Percentiles rank a stretch among this genome's conserved stretches.
phyloP scores from a whole-genome alignment of 1,284 basidiomycete species.

The Ganoderma lingzhi region DNA sequence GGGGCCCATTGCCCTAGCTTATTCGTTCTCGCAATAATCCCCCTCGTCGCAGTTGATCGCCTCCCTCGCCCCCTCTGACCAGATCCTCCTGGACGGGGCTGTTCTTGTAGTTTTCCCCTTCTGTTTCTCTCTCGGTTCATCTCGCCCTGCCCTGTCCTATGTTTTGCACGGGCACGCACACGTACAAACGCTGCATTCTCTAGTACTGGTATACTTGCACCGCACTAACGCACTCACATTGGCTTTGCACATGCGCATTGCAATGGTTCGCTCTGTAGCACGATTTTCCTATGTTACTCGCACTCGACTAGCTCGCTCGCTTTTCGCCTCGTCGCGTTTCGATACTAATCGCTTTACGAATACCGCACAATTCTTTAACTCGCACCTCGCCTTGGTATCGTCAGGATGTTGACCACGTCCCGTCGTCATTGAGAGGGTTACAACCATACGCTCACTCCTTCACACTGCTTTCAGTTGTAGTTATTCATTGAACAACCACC shows the following conservation, averaged over 20 bases:
- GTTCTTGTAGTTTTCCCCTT: conserved; percentile 1
- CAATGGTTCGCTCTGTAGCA: conserved; percentile 2
- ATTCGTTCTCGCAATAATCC: conserved; percentile 7
- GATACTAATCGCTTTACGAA: conserved; percentile 25
- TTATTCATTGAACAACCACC: conserved; percentile 9
- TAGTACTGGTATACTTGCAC: conserved; percentile 20
- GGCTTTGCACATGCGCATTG: conserved; percentile 3
- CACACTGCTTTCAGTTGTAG: conserved; percentile 4
- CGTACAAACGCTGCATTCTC: conserved; percentile 12
- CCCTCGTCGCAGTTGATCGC: conserved; percentile 1
- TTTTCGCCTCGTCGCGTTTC: conserved; percentile 12
- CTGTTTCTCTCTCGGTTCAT: background rate
- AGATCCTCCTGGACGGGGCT: background rate
- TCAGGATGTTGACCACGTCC: background rate
- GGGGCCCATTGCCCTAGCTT: background rate
- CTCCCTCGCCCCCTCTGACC: background rate
- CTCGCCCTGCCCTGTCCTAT: background rate
- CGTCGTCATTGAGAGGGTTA: background rate
- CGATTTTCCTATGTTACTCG: conserved; percentile 14
- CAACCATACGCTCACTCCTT: background rate
- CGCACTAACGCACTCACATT: background rate
- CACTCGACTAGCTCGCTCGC: conserved; percentile 20
- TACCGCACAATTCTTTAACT: conserved; percentile 26
- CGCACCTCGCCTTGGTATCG: background rate
- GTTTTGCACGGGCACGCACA: conserved; percentile 3